These are phyloP conservation scores for Trypethelium eluteriae DNA, from an alignment of 495 filamentous ascomycete species.

Conservation along the genomic window DNA sequence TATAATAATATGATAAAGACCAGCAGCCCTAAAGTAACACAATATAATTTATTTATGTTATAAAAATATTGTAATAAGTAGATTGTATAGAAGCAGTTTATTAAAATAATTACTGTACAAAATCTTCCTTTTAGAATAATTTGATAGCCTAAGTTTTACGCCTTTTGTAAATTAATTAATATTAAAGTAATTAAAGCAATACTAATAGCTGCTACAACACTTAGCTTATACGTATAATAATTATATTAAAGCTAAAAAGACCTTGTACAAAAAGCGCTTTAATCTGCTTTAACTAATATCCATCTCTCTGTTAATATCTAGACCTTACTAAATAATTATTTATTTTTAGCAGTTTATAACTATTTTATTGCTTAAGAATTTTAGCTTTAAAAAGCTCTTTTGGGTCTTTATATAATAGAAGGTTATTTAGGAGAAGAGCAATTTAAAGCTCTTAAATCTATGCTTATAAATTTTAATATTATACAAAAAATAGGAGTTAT, in stretches of 20 bases:
- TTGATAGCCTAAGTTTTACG: background rate
- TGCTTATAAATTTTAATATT: background rate
- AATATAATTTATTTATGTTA: background rate
- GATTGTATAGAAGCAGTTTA: background rate
- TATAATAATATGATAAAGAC: background rate
- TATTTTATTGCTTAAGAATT: background rate
- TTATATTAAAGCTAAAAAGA: constrained; percentile 6
- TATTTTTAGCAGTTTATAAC: background rate
- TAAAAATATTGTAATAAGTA: background rate
- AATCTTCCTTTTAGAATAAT: background rate
- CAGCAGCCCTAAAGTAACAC: background rate
- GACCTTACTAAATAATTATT: background rate
- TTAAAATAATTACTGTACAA: background rate
- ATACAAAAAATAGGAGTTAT: background rate
- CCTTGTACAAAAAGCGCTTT: background rate
- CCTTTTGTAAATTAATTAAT: background rate
- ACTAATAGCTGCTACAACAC: background rate
- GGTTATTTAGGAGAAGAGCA: background rate
- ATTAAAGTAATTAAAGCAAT: background rate
- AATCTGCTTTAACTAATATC: background rate
- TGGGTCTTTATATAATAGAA: background rate
- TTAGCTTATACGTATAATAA: background rate
- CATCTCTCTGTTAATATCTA: background rate
- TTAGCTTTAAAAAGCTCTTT: background rate
- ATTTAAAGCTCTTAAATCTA: background rate